phyloP scores from a whole-genome alignment of 768 basidiomycete genomes.

The Rhodosporidiobolus odoratus region DNA sequence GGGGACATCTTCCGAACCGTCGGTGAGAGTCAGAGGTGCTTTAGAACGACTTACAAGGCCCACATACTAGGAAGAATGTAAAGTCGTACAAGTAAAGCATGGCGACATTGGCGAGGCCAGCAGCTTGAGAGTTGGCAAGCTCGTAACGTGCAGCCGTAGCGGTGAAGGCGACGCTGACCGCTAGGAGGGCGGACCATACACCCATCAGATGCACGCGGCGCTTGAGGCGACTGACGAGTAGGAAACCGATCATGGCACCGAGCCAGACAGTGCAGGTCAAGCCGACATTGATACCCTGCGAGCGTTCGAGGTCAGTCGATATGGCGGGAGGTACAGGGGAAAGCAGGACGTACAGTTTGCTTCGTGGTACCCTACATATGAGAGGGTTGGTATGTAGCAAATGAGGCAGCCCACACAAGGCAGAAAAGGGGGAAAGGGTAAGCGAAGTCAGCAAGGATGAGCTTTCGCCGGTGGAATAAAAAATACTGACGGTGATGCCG shows the following conservation, averaged over 20 bases:
- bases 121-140: constrained; percentile 2
- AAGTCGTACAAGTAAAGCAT: background rate
- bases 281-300: constrained; percentile 47
- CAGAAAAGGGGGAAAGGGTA: too few relatives aligned
- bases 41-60: too few relatives aligned
- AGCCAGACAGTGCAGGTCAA: constrained; percentile 46
- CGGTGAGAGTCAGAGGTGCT: constrained; percentile 9
- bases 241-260: constrained; percentile 45
- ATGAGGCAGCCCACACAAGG: too few relatives aligned
- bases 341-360: constrained; percentile 40
- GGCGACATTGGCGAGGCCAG: constrained; percentile 4
- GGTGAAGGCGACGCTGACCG: constrained; percentile 40
- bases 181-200: constrained; percentile 44
- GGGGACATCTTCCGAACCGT: constrained; percentile 17
- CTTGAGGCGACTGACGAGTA: constrained; percentile 44
- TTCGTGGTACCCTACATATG: constrained; percentile 44
- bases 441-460: too few relatives aligned
- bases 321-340: too few relatives aligned
- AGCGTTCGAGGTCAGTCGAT: too few relatives aligned
- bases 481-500: constrained; percentile 48
- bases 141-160: constrained; percentile 6
- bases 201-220: constrained; percentile 45
- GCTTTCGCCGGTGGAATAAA: too few relatives aligned
- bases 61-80: constrained; percentile 8
- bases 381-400: too few relatives aligned